These are phyloP conservation scores for Ustilago vetiveriae DNA, from an alignment of 1,284 basidiomycete species.

Conservation along the genomic window DNA sequence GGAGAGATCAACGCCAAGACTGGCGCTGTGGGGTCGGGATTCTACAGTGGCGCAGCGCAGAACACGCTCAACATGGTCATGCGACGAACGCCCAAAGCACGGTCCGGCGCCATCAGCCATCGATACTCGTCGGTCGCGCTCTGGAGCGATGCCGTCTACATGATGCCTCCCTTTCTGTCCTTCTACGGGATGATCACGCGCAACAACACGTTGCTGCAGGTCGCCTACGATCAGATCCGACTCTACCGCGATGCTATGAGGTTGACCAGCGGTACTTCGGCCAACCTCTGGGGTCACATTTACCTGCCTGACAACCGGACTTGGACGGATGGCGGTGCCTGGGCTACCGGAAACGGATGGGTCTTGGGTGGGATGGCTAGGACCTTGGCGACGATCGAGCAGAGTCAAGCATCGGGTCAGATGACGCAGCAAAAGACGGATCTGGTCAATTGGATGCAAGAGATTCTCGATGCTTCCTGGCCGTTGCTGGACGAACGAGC, in stretches of 20 bases:
- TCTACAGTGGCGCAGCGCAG: constrained; percentile 75
- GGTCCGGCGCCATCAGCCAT: constrained; percentile 68
- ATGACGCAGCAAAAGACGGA: constrained; percentile 74
- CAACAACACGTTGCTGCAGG: constrained; percentile 76
- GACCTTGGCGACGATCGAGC: constrained; percentile 78
- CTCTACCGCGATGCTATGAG: constrained; percentile 75
- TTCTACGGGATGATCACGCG: constrained; percentile 80
- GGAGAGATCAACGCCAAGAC: constrained; percentile 54
- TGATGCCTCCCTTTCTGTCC: constrained; percentile 91
- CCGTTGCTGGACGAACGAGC: constrained; percentile 68
- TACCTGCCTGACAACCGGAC: constrained; percentile 27
- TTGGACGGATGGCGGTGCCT: constrained; percentile 69
- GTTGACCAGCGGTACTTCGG: constrained; percentile 72
- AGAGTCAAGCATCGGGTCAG: constrained; percentile 71
- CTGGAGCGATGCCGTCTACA: constrained; percentile 73
- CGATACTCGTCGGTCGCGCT: constrained; percentile 37
- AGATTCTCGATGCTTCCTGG: constrained; percentile 80
- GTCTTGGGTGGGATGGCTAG: constrained; percentile 84
- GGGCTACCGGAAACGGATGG: constrained; percentile 84
- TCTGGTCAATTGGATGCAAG: constrained; percentile 75
- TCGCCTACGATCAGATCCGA: constrained; percentile 80
- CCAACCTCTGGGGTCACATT: constrained; percentile 61
- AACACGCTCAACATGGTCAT: constrained; percentile 79
- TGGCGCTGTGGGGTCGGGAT: constrained; percentile 25
- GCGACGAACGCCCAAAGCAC: constrained; percentile 72